Evolutionary conservation across 169 alveolate species (phyloP).

Genomic region (Pseudocohnilembus persalinus): DNA sequence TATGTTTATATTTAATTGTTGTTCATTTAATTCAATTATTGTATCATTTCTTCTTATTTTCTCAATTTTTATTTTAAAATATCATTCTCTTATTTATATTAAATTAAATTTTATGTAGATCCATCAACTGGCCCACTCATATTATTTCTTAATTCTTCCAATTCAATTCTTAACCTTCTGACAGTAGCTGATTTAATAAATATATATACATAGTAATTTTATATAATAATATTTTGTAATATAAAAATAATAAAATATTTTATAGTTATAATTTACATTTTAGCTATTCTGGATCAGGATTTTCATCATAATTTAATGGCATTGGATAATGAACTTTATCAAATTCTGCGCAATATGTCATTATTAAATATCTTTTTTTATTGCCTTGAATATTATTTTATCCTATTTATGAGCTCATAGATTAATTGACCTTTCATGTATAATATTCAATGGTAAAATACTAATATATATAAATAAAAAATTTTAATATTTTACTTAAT

Average conservation of each 20-base stretch:
- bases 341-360: slow-evolving; percentile 56
- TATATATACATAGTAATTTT: too few species aligned
- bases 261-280: too few species aligned
- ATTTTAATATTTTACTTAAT: neutral
- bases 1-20: neutral
- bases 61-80: too few species aligned
- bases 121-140: neutral
- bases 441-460: neutral
- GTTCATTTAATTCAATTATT: too few species aligned
- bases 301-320: slow-evolving; percentile 56
- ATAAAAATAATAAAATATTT: too few species aligned
- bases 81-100: neutral
- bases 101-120: neutral
- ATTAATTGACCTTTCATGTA: neutral
- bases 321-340: slow-evolving; percentile 78
- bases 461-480: neutral
- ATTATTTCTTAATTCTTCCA: neutral
- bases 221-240: too few species aligned
- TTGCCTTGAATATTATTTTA: neutral
- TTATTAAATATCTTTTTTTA: slow-evolving; percentile 60
- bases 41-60: neutral
- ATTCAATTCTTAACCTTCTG: neutral
- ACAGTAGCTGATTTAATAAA: too few species aligned
- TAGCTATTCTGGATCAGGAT: neutral
- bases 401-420: neutral